Evolutionary conservation across 2,329 filamentous ascomycete species (phyloP).

Genomic region (Colletotrichum paranaense): DNA sequence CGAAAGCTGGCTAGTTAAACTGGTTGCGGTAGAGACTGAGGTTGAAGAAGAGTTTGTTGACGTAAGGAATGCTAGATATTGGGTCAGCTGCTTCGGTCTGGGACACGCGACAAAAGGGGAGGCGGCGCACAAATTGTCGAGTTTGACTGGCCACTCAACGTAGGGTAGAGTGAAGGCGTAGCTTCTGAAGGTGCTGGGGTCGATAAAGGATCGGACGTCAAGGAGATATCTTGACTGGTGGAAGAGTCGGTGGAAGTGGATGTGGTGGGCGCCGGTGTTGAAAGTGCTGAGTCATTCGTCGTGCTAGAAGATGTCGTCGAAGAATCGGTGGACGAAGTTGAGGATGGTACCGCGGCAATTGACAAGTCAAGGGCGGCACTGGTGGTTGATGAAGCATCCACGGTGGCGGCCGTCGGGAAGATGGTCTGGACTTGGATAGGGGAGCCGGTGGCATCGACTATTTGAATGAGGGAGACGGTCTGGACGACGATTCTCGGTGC

Average conservation of each 20-base stretch:
- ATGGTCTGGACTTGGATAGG: constrained; percentile 58
- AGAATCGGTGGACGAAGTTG: constrained; percentile 15
- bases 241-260: constrained; percentile 40
- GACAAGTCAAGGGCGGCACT: constrained; percentile 23
- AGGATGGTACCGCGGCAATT: constrained; percentile 4
- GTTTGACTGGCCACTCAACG: constrained; percentile 38
- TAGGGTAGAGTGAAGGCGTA: constrained; percentile 28
- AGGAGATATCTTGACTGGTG: constrained; percentile 28
- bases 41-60: constrained; percentile 33
- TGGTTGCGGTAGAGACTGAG: constrained; percentile 32
- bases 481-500: constrained; percentile 57
- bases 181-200: constrained; percentile 15
- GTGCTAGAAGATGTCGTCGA: neutral
- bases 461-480: constrained; percentile 66
- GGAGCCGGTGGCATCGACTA: constrained; percentile 61
- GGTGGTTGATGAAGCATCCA: constrained; percentile 41
- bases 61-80: constrained; percentile 29
- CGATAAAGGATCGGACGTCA: constrained; percentile 47
- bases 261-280: constrained; percentile 37
- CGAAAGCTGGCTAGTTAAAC: constrained; percentile 30
- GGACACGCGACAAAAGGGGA: neutral
- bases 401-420: constrained; percentile 50
- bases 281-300: constrained; percentile 7
- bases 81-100: constrained; percentile 4
- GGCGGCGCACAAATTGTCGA: constrained; percentile 39